Evolutionary conservation across 108 stramenopile genomes (phyloP).

Genomic region (Skeletonema tropicum): DNA sequence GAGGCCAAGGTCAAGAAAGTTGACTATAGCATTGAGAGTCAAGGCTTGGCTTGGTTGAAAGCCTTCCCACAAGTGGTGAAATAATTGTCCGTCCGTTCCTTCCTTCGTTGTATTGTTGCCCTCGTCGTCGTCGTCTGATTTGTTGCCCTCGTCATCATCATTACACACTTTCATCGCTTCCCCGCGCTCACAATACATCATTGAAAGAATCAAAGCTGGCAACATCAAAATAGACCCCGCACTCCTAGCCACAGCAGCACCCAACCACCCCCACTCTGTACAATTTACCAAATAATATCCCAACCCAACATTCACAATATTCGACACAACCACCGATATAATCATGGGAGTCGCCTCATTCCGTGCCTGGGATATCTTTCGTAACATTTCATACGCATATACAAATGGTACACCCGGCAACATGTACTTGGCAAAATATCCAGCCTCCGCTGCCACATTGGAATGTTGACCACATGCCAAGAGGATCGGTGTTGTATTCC

Average conservation of each 20-base stretch:
- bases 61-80: slow-evolving; percentile 36
- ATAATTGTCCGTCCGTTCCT: slow-evolving; percentile 19
- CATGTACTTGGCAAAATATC: slow-evolving; percentile 27
- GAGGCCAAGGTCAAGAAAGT: slow-evolving; percentile 41
- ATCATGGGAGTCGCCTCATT: slow-evolving; percentile 51
- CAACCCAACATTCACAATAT: slow-evolving; percentile 29
- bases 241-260: slow-evolving; percentile 44
- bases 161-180: slow-evolving; percentile 10
- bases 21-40: slow-evolving; percentile 8
- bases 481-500: slow-evolving; percentile 21
- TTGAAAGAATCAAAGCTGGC: slow-evolving; percentile 28
- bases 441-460: slow-evolving; percentile 27
- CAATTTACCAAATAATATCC: slow-evolving; percentile 48
- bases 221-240: slow-evolving; percentile 25
- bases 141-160: background rate
- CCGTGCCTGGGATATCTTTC: slow-evolving; percentile 44
- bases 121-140: background rate
- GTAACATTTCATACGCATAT: slow-evolving; percentile 40
- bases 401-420: slow-evolving; percentile 49
- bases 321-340: slow-evolving; percentile 22
- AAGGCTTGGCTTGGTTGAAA: slow-evolving; percentile 35
- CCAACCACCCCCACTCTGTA: slow-evolving; percentile 45
- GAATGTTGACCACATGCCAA: slow-evolving; percentile 27
- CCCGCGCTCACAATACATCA: slow-evolving; percentile 15
- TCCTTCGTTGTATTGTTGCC: background rate